Percentiles rank a stretch among this genome's conserved stretches.
Conservation (phyloP, 2,329 filamentous ascomycete species). For the Pseudocercospora fuligena region DNA sequence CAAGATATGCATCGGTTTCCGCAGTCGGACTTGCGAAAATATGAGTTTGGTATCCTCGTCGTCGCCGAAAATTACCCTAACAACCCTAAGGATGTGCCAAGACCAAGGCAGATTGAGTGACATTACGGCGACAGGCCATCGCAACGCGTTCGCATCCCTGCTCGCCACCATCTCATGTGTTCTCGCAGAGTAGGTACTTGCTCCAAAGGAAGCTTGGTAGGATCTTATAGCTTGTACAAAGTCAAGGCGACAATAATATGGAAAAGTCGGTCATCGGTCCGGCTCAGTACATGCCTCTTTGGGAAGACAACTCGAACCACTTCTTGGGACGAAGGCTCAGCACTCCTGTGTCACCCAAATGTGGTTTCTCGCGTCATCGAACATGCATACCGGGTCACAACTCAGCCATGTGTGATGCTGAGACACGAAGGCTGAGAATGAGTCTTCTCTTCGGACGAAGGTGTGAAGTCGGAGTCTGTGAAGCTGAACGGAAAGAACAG, state of each 20-base stretch:
- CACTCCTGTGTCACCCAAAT: not conserved
- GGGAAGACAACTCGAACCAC: not conserved
- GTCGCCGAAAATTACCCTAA: constrained; percentile 13
- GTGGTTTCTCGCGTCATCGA: not conserved
- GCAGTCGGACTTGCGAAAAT: not conserved
- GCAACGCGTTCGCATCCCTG: too few relatives aligned
- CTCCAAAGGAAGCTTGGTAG: too few relatives aligned
- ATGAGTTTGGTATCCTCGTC: not conserved
- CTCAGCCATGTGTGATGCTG: not conserved
- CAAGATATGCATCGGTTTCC: too few relatives aligned
- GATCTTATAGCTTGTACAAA: too few relatives aligned
- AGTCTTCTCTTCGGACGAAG: not conserved
- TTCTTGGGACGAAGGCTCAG: not conserved
- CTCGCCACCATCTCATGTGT: too few relatives aligned
- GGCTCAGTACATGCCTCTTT: not conserved
- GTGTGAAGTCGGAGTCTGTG: too few relatives aligned
- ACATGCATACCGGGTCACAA: not conserved
- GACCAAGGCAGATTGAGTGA: not conserved
- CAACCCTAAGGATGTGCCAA: constrained; percentile 7
- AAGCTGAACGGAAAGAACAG: not conserved
- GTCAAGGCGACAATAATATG: too few relatives aligned
- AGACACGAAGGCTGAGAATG: not conserved
- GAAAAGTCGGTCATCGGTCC: not conserved
- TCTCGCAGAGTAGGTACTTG: too few relatives aligned
- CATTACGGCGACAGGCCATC: too few relatives aligned